A percentile compares a stretch with the other conserved stretches of the same genome.
Conservation (phyloP, 176 grass and related monocot genomes). For the Pharus latifolius region DNA sequence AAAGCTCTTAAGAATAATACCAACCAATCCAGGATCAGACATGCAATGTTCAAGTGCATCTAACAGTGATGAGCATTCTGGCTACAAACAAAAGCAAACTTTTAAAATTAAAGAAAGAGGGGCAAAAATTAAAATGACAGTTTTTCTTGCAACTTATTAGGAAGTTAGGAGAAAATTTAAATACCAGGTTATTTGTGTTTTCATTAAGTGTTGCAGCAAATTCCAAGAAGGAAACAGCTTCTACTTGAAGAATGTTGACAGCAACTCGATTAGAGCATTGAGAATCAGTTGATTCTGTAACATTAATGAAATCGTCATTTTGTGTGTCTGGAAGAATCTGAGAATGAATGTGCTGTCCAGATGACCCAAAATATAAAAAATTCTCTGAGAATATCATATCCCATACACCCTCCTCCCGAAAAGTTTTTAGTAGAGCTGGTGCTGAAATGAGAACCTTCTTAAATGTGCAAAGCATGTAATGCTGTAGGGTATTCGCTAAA, state of each 20-base stretch:
- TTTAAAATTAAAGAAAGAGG: conserved; percentile 14
- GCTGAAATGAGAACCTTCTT: conserved; percentile 91
- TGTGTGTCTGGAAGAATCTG: conserved; percentile 9
- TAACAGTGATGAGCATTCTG: conserved; percentile 79
- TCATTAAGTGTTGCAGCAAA: conserved; percentile 77
- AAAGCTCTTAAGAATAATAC: conserved; percentile 79
- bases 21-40: conserved; percentile 52
- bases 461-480: conserved; percentile 82
- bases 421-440: conserved; percentile 72
- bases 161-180: not conserved
- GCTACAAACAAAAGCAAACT: conserved; percentile 51
- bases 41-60: conserved; percentile 54
- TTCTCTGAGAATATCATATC: conserved; percentile 90
- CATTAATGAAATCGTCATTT: conserved; percentile 22
- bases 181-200: conserved; percentile 92
- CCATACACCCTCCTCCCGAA: conserved; percentile 85
- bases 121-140: conserved; percentile 1
- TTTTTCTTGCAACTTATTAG: conserved; percentile 3
- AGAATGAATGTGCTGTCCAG: conserved; percentile 24
- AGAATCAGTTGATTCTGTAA: conserved; percentile 10
- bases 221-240: conserved; percentile 98
- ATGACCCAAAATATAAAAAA: conserved; percentile 79
- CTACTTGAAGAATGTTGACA: conserved; percentile 64
- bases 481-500: conserved; percentile 80
- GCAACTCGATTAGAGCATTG: conserved; percentile 27